phyloP scores from a whole-genome alignment of 2,329 filamentous ascomycete genomes.

The Phoma sp. region DNA sequence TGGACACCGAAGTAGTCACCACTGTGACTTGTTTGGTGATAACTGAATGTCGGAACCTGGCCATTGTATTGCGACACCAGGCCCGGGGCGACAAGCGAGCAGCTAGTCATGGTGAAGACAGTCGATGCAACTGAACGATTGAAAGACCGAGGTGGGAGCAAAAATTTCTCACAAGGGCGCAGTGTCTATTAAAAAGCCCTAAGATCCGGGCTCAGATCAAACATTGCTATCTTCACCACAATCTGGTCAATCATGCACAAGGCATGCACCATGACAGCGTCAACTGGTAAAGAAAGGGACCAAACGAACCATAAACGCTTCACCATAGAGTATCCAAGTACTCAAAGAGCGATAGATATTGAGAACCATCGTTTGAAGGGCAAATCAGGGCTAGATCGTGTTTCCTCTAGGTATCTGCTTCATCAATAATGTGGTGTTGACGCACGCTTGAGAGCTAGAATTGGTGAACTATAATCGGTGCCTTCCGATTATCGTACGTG shows the following conservation, averaged over 20 bases:
- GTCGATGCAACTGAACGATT: not conserved
- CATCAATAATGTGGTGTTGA: not conserved
- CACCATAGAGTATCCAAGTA: not conserved
- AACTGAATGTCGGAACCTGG: conserved; percentile 10
- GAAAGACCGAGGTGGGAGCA: not conserved
- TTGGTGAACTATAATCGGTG: not conserved
- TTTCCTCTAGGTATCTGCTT: not conserved
- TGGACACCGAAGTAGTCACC: conserved; percentile 10
- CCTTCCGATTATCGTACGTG: not conserved
- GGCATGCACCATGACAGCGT: not conserved
- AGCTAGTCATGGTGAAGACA: conserved; percentile 7
- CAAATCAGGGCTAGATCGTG: not conserved
- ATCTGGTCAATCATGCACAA: not conserved
- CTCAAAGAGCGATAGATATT: not conserved
- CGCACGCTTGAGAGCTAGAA: not conserved
- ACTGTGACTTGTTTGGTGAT: not conserved
- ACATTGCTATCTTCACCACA: not conserved
- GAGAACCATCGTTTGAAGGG: not conserved
- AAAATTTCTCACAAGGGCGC: not conserved
- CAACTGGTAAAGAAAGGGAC: not conserved
- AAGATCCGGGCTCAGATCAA: too few relatives aligned
- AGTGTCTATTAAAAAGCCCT: not conserved
- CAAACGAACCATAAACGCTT: not conserved
- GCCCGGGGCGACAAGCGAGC: conserved; percentile 9
- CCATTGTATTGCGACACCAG: not conserved